phyloP scores from a whole-genome alignment of 768 basidiomycete species.

The Phylloporus arenicola region DNA sequence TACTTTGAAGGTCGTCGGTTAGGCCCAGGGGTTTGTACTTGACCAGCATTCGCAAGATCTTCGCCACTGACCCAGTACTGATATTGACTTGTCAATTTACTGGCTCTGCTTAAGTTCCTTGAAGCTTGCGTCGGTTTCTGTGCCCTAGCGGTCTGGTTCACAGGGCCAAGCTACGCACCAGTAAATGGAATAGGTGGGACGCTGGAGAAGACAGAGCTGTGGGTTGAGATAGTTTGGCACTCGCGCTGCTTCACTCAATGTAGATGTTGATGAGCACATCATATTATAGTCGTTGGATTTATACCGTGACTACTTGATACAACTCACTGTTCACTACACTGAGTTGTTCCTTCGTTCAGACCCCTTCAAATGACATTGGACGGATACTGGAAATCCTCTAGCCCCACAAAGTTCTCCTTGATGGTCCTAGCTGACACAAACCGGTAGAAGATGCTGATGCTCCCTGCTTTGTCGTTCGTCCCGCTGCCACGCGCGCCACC shows the following conservation, averaged over 20 bases:
- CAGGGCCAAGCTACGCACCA: slow-evolving; percentile 1
- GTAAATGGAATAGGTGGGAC: not conserved
- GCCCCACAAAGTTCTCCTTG: slow-evolving; percentile 92
- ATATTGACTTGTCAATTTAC: slow-evolving; percentile 32
- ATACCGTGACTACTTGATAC: not conserved
- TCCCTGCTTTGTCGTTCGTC: slow-evolving; percentile 97
- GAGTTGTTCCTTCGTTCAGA: not conserved
- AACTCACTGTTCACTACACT: not conserved
- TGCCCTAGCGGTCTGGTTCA: slow-evolving; percentile 26
- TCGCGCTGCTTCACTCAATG: no score
- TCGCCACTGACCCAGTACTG: slow-evolving; percentile 67
- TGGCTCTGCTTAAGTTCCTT: slow-evolving; percentile 37
- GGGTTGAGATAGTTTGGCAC: not conserved
- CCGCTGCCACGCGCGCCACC: slow-evolving; percentile 90
- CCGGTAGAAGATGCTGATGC: slow-evolving; percentile 68
- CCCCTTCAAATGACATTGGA: slow-evolving; percentile 63
- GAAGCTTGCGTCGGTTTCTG: slow-evolving; percentile 23
- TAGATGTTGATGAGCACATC: no score
- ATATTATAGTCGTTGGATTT: no score
- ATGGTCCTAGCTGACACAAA: slow-evolving; percentile 88
- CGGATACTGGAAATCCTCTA: slow-evolving; percentile 80
- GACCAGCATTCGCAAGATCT: no score
- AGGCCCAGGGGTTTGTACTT: no score
- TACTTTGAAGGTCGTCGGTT: no score
- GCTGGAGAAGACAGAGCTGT: not conserved